These are phyloP conservation scores for Sarocladiaceae sp. DNA, from an alignment of 2,329 filamentous ascomycete species.

Conservation along the genomic window DNA sequence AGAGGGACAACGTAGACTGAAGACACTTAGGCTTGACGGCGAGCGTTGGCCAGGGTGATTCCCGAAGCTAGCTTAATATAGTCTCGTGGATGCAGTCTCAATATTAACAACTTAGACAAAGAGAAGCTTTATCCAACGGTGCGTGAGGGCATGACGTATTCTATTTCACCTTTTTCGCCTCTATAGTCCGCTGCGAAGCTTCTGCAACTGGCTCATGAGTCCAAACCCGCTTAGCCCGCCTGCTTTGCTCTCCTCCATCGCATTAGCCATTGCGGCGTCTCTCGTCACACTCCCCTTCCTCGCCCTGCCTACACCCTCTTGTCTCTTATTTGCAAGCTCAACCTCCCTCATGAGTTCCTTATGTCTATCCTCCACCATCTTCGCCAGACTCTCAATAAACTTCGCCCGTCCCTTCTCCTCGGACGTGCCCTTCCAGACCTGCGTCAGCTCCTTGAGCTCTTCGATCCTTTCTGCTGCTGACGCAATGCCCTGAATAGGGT, in stretches of 20 bases:
- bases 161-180: no score
- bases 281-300: constrained; percentile 30
- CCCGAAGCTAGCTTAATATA: no score
- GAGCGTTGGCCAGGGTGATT: no score
- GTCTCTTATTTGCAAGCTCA: constrained; percentile 37
- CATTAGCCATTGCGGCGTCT: constrained; percentile 21
- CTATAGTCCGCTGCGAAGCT: constrained; percentile 51
- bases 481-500: constrained; percentile 64
- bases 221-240: constrained; percentile 48
- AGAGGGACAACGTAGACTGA: constrained; percentile 6
- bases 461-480: constrained; percentile 71
- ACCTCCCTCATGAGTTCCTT: constrained; percentile 48
- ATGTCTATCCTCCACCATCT: constrained; percentile 74
- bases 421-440: constrained; percentile 92
- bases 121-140: no score
- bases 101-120: no score
- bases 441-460: constrained; percentile 68
- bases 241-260: constrained; percentile 36
- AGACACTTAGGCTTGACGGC: no score
- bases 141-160: no score
- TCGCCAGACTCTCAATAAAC: constrained; percentile 78
- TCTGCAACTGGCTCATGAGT: constrained; percentile 59
- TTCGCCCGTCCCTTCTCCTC: constrained; percentile 82
- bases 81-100: no score
- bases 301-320: constrained; percentile 28